These are phyloP conservation scores for Candida corydali DNA, from an alignment of 805 yeast genomes.

Conservation along the genomic window DNA sequence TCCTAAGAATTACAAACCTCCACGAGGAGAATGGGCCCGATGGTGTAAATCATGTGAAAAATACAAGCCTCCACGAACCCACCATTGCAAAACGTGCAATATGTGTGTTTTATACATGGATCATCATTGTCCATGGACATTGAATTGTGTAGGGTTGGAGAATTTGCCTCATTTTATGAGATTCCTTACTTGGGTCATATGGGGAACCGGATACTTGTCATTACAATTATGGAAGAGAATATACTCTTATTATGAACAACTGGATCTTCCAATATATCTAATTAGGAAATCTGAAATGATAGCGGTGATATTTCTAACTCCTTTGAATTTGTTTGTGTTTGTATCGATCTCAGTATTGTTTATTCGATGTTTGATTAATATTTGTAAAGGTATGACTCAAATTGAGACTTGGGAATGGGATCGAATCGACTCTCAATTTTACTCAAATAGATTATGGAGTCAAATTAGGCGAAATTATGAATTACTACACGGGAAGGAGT, in stretches of 20 bases:
- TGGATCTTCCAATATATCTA: slow-evolving; percentile 54
- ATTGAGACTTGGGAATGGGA: slow-evolving; percentile 93
- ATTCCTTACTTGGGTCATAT: slow-evolving; percentile 63
- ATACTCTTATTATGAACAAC: slow-evolving; percentile 40
- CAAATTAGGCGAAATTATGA: slow-evolving; percentile 43
- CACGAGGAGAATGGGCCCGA: slow-evolving; percentile 51
- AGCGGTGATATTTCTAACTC: slow-evolving; percentile 50
- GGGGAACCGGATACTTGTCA: slow-evolving; percentile 46
- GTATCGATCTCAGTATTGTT: slow-evolving; percentile 57
- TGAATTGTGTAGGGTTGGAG: slow-evolving; percentile 78
- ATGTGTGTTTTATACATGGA: slow-evolving; percentile 84
- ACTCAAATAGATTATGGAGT: slow-evolving; percentile 51
- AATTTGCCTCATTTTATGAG: slow-evolving; percentile 80
- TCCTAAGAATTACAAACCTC: slow-evolving; percentile 43
- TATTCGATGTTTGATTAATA: slow-evolving; percentile 54
- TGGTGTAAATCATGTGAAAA: slow-evolving; percentile 71
- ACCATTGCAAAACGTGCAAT: slow-evolving; percentile 80
- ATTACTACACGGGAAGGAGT: slow-evolving; percentile 32
- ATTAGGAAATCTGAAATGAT: slow-evolving; percentile 49
- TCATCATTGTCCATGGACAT: slow-evolving; percentile 92
- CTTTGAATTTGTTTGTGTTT: slow-evolving; percentile 56
- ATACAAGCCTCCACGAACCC: slow-evolving; percentile 79
- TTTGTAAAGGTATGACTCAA: slow-evolving; percentile 71
- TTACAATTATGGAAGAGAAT: slow-evolving; percentile 40
- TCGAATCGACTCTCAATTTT: slow-evolving; percentile 64